Percentiles rank a stretch among this genome's conserved stretches.
These are phyloP conservation scores for Penicillium sp. DNA, from an alignment of 2,329 filamentous ascomycete genomes.

Conservation along the genomic window DNA sequence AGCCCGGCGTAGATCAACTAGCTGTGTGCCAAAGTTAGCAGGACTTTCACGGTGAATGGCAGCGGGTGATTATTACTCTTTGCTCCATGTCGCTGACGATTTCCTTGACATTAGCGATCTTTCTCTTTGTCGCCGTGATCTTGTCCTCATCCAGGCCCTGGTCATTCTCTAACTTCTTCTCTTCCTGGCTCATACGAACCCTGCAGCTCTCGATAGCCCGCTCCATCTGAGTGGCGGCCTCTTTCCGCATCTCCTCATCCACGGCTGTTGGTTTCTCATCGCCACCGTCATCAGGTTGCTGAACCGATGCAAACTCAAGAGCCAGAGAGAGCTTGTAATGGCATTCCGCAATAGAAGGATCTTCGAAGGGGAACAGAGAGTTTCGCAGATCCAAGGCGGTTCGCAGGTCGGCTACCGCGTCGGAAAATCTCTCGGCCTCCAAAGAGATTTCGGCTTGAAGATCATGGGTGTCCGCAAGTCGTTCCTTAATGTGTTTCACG, in stretches of 20 bases:
- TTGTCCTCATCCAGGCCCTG: constrained; percentile 39
- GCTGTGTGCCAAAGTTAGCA: constrained; percentile 31
- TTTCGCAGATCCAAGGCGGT: constrained; percentile 72
- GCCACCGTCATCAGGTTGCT: constrained; percentile 41
- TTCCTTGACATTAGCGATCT: constrained; percentile 55
- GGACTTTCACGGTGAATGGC: constrained; percentile 3
- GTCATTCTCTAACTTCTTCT: constrained; percentile 38
- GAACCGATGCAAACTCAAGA: constrained; percentile 84
- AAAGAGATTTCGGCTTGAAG: constrained; percentile 93
- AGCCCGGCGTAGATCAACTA: constrained; percentile 53
- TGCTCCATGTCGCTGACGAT: constrained; percentile 58
- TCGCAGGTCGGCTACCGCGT: constrained; percentile 78
- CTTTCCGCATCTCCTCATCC: constrained; percentile 52
- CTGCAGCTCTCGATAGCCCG: constrained; percentile 55
- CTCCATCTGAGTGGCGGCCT: constrained; percentile 56
- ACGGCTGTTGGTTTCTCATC: constrained; percentile 38
- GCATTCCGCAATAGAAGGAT: constrained; percentile 82
- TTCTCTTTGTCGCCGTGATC: constrained; percentile 38
- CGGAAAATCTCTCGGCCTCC: constrained; percentile 86
- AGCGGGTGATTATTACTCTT: constrained; percentile 40
- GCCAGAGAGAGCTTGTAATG: constrained; percentile 96
- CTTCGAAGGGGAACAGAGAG: constrained; percentile 70
- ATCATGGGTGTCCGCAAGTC: constrained; percentile 87
- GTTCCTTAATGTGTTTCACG: constrained; percentile 65
- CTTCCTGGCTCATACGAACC: constrained; percentile 50